Base-by-base conservation (phyloP, 495 filamentous ascomycete genomes). In the Parmelia sp. region DNA sequence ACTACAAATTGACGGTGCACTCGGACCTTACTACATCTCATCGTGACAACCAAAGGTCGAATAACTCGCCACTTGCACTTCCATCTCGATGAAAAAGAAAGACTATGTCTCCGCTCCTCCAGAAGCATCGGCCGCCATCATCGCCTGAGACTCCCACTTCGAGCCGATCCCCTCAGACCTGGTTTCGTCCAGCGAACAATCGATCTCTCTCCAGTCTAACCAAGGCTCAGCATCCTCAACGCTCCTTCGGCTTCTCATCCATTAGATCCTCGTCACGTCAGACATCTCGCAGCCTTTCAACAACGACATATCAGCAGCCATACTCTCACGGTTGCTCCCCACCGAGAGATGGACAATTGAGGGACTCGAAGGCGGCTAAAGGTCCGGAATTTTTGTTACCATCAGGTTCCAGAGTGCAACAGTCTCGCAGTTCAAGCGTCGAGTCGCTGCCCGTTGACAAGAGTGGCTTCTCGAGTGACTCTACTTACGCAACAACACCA, bases 381-480 rank as follows among this genome's bases (percentile, higher is more conserved):
- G 36, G 36, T 9, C 12, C 51, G 21, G 36, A 44, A 27, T 42
- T 21, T 33, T 21, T 0, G 1, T 1, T 33, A 14, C 27, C 29
- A 3, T 23, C 31, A 36, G 62, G 23, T 9, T 3, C 17, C 12
- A 2, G 25, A 1, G 19, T 45, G 31, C 57, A 62, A 11, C 27
- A 62, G 5, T 68, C 66, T 10, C 64, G 49, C 35, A 35, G 31
- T 59, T 68, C 66, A 14, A 68, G 66, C 59, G 40, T 33, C 55
- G 66, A 58, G 17, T 65, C 62, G 35, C 3, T 62, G 1, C 61
- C 63, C n/a, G 45, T 55, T 49, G 58, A 68, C 53, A 42, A 61
- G 25, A 65, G 62, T 33, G 66, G 63, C n/a, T 25, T 65, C 17
- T 57, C 62, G 1, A 62, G n/a, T 39, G 44, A 58, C 15, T 65